Evolutionary conservation across 2,329 filamentous ascomycete genomes (phyloP), one percentile per base, ranked within the genome.

Genomic region (Cladosporium colombiae): DNA sequence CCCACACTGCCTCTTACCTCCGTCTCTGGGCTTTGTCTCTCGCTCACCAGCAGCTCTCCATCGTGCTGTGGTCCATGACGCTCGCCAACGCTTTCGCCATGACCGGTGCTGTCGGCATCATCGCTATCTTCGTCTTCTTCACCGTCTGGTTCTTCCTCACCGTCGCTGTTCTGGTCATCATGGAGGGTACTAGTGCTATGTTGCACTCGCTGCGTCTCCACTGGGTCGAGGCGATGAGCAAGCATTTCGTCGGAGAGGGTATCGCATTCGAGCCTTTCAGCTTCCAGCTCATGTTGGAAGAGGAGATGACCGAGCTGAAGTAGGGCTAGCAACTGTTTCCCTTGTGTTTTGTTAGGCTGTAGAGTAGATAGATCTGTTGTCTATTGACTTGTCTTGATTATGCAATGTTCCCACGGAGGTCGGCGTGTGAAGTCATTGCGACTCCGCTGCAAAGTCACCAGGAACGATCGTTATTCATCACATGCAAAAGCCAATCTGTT

Each of bases 221-320:
- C 73, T 97, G 93, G 93, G 93, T 97, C 69, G 94, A 97, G 80
- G 94, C 93, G 21, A 97, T 97, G 88, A 96, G 92, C 81, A 97
- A 97, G 83, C 94, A 96, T 83, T 96, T 96, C 79, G 89, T 96
- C 77, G 95, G 95, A 74, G 91, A 91, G 67, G 93, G 93, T 68
- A 74, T 80, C 79, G 85, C 92, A 1, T 97, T 97, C 79, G 84
- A 89, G 75, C 93, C 93, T 5, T 97, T 97, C 77, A 95, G 91
- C 69, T 97, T 97, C 79, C 88, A 89, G 81, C 84, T 86, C 40
- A 81, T 96, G 76, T 80, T 97, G 71, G 93, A 97, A 79, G 93
- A 97, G 77, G 91, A 95, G 64, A 70, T 76, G 71, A 73, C 73
- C 49, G 76, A 77, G 67, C 66, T 78, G 69, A 77, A 76, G 70